These are phyloP conservation scores for Monosporascus sp. DNA, from an alignment of 2,329 filamentous ascomycete species.

Conservation along the genomic window DNA sequence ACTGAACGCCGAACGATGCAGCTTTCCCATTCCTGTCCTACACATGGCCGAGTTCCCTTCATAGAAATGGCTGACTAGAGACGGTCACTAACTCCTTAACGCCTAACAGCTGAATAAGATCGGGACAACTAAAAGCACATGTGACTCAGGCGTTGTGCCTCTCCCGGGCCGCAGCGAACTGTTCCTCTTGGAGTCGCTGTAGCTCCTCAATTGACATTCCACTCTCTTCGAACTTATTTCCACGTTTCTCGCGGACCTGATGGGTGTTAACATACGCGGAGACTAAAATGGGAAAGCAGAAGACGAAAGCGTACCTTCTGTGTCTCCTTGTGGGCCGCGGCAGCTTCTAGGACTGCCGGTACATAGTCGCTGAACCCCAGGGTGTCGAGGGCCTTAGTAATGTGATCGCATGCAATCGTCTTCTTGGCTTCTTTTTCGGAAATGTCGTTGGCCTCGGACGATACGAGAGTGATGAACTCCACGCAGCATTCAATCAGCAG, in stretches of 20 bases:
- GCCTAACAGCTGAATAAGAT: too few species aligned
- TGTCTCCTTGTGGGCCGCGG: conserved; percentile 70
- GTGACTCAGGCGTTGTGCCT: conserved; percentile 16
- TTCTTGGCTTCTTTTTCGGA: conserved; percentile 99
- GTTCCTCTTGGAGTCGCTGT: conserved; percentile 79
- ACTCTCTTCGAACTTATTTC: conserved; percentile 93
- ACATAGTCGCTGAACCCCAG: conserved; percentile 93
- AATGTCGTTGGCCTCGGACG: conserved; percentile 98
- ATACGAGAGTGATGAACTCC: conserved; percentile 97
- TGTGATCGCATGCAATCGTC: conserved; percentile 97
- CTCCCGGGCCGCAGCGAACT: conserved; percentile 59
- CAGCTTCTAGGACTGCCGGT: conserved; percentile 58
- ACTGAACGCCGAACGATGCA: too few species aligned
- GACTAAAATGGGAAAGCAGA: not conserved
- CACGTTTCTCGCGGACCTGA: conserved; percentile 91
- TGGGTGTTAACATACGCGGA: conserved; percentile 5
- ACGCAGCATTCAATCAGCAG: conserved; percentile 97
- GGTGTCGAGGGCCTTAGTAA: conserved; percentile 88
- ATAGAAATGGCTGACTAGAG: too few species aligned
- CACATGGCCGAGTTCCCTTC: too few species aligned
- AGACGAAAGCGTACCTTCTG: conserved; percentile 61
- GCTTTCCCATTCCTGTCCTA: too few species aligned
- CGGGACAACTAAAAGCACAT: too few species aligned
- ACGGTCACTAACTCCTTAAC: too few species aligned
- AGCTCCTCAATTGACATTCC: conserved; percentile 89